phyloP scores from a whole-genome alignment of 129 eudicot species.

The Kitagawia praeruptora region DNA sequence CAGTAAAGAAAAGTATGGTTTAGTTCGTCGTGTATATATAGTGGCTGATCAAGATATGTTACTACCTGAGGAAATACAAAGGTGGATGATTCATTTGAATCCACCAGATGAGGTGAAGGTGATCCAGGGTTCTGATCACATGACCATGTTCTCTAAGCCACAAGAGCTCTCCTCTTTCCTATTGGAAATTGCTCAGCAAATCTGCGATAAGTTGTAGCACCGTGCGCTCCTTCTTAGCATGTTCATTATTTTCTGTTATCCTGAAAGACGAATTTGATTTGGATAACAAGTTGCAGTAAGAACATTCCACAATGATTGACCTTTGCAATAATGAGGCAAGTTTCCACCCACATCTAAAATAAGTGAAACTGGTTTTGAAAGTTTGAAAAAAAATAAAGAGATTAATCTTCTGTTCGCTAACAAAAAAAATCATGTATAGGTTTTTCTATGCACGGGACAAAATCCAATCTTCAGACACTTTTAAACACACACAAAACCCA shows the following conservation, averaged over 20 bases:
- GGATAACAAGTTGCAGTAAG: background rate
- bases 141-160: slow-evolving; percentile 19
- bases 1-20: slow-evolving; percentile 18
- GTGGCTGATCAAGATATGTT: slow-evolving; percentile 13
- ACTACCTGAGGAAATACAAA: slow-evolving; percentile 1
- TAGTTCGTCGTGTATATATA: slow-evolving; percentile 17
- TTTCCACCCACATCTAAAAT: too few relatives aligned
- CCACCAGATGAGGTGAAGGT: slow-evolving; percentile 20
- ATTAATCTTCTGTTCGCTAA: too few relatives aligned
- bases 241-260: background rate
- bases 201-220: background rate
- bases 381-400: too few relatives aligned
- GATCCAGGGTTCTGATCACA: slow-evolving; percentile 15
- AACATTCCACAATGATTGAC: background rate
- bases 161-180: slow-evolving; percentile 5
- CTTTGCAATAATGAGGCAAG: background rate
- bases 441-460: too few relatives aligned
- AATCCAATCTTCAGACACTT: too few relatives aligned
- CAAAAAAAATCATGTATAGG: too few relatives aligned
- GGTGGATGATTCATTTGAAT: slow-evolving; percentile 25
- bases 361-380: too few relatives aligned
- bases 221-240: background rate
- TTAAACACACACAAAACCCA: too few relatives aligned
- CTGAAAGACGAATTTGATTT: background rate
- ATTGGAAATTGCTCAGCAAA: background rate